These are phyloP conservation scores for Helicostylum pulchrum DNA, from an alignment of 192 early-diverging fungal genomes.

Conservation along the genomic window DNA sequence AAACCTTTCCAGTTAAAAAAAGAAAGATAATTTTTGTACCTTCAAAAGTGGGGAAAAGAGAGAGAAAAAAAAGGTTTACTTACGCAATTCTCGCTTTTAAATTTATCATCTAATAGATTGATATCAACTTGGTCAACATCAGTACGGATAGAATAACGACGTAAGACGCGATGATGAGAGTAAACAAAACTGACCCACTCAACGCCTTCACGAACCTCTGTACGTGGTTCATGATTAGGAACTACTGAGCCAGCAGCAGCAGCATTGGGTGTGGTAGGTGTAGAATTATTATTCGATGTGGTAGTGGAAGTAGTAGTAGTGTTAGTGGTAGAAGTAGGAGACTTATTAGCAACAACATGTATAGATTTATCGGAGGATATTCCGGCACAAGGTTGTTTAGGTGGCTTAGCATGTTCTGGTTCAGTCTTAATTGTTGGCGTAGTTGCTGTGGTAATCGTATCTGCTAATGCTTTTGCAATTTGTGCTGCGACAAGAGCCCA, in stretches of 20 bases:
- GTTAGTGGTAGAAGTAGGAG: background rate
- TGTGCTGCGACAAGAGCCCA: constrained; percentile 17
- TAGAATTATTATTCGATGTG: background rate
- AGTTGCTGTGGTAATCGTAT: background rate
- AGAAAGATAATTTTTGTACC: background rate
- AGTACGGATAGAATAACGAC: constrained; percentile 63
- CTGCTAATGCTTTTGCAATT: constrained; percentile 15
- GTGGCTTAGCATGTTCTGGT: constrained; percentile 10
- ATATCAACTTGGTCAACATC: constrained; percentile 63
- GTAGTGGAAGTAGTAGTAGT: background rate
- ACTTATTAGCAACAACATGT: background rate
- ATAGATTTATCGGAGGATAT: background rate
- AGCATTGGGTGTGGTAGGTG: background rate
- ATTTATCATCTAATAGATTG: constrained; percentile 47
- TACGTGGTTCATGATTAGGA: constrained; percentile 30
- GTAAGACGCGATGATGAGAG: constrained; percentile 60
- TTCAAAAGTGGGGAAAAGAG: background rate
- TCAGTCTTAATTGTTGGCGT: background rate
- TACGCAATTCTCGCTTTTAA: constrained; percentile 75
- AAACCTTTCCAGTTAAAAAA: background rate
- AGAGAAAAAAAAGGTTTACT: constrained; percentile 15
- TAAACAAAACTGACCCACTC: constrained; percentile 71
- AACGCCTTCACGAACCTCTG: constrained; percentile 45
- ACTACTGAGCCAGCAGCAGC: constrained; percentile 14
- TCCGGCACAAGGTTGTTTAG: background rate